Percentiles rank a stretch among this genome's conserved stretches.
phyloP scores from a whole-genome alignment of 441 rosid species.

The Cnidoscolus chayamansa region DNA sequence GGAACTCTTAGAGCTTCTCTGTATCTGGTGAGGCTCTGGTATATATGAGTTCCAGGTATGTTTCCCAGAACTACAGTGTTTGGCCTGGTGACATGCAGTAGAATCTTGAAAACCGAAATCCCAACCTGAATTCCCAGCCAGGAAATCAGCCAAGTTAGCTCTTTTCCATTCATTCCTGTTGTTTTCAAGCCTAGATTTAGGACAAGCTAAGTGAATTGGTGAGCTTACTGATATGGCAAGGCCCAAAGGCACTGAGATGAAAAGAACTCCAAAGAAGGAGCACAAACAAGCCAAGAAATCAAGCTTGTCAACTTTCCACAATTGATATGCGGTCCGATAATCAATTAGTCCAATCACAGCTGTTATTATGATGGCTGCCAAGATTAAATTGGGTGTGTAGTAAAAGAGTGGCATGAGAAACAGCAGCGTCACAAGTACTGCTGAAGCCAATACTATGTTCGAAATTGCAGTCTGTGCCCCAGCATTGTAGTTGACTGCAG shows the following conservation, averaged over 20 bases:
- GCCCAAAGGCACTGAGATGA: constrained; percentile 89
- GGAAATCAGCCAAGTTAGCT: background rate
- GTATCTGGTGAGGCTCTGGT: constrained; percentile 63
- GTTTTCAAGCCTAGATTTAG: background rate
- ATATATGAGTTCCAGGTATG: constrained; percentile 71
- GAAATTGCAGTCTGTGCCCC: constrained; percentile 89
- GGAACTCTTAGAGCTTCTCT: constrained; percentile 67
- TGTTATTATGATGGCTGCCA: constrained; percentile 83
- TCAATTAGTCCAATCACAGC: constrained; percentile 95
- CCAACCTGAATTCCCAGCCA: constrained; percentile 56
- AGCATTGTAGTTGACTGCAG: constrained; percentile 90
- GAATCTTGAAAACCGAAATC: constrained; percentile 78
- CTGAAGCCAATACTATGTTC: constrained; percentile 73
- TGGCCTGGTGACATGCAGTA: constrained; percentile 83
- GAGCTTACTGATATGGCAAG: constrained; percentile 74
- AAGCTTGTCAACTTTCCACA: constrained; percentile 94
- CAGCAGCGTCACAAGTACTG: constrained; percentile 81
- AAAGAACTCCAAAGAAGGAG: constrained; percentile 92
- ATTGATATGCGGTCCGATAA: constrained; percentile 52
- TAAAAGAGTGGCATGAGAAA: constrained; percentile 93
- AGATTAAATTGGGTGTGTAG: constrained; percentile 82
- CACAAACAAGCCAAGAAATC: constrained; percentile 80
- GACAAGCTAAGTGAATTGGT: background rate
- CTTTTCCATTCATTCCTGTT: too few relatives aligned
- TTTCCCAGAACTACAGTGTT: constrained; percentile 73